Evolutionary conservation across 768 basidiomycete genomes (phyloP).

Genomic region (Serendipita sp.): DNA sequence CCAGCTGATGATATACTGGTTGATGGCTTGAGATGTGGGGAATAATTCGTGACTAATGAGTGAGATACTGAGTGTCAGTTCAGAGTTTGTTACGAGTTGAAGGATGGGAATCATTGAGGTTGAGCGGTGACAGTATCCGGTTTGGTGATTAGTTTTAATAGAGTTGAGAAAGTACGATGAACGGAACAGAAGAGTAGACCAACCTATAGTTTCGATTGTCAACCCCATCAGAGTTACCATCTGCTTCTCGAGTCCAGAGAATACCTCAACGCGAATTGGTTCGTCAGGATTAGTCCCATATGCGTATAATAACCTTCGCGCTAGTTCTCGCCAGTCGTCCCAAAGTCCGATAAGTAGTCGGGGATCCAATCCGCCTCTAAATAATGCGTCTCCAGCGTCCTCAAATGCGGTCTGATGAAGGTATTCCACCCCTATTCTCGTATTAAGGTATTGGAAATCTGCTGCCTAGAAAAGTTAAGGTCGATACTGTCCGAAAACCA

Average conservation of each 20-base stretch:
- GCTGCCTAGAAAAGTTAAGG: slow-evolving; percentile 28
- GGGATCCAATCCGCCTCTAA: slow-evolving; percentile 70
- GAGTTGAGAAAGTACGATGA: slow-evolving; percentile 11
- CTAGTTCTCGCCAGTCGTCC: slow-evolving; percentile 5
- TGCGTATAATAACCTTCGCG: neutral
- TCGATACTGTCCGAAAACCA: neutral
- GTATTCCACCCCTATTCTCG: slow-evolving; percentile 65
- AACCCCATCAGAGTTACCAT: slow-evolving; percentile 39
- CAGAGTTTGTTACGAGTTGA: slow-evolving; percentile 18
- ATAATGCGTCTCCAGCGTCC: slow-evolving; percentile 62
- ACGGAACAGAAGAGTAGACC: slow-evolving; percentile 26
- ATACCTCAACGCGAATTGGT: slow-evolving; percentile 48
- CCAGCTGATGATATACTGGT: slow-evolving; percentile 54
- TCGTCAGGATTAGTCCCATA: neutral
- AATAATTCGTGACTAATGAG: slow-evolving; percentile 86
- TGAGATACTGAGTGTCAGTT: slow-evolving; percentile 67
- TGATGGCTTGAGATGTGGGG: slow-evolving; percentile 62
- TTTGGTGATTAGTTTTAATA: slow-evolving; percentile 12
- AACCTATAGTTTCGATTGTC: slow-evolving; percentile 68
- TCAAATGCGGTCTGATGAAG: slow-evolving; percentile 68
- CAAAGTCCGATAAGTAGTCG: slow-evolving; percentile 53
- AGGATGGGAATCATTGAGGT: slow-evolving; percentile 12
- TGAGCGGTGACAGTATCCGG: slow-evolving; percentile 12
- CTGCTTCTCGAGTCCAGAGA: slow-evolving; percentile 53
- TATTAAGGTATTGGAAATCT: slow-evolving; percentile 62